Evolutionary conservation across 257 asterid genomes (phyloP).

Genomic region (Salvia miltiorrhiza): DNA sequence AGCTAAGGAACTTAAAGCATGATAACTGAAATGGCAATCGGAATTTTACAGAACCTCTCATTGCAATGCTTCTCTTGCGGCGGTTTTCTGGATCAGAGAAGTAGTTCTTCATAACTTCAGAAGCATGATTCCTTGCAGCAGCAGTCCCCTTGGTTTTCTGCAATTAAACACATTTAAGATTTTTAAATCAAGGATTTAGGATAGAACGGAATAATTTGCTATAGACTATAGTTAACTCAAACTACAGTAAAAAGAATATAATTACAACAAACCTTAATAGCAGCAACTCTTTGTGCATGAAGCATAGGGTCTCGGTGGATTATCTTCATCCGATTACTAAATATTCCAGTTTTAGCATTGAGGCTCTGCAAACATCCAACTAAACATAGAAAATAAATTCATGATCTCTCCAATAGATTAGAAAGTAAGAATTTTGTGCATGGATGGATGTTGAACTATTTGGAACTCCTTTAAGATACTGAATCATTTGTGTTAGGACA

Average conservation of each 20-base stretch:
- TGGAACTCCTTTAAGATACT: background rate
- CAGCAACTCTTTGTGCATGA: slow-evolving; percentile 89
- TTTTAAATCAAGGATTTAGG: background rate
- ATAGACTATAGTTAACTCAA: no score
- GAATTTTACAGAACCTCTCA: slow-evolving; percentile 54
- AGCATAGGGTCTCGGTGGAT: slow-evolving; percentile 81
- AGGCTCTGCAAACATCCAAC: slow-evolving; percentile 99
- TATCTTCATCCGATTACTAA: slow-evolving; percentile 88
- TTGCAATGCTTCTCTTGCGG: slow-evolving; percentile 77
- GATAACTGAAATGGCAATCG: background rate
- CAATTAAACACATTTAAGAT: background rate
- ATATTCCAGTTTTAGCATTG: slow-evolving; percentile 86
- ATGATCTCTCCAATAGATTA: slow-evolving; percentile 23
- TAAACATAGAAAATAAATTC: slow-evolving; percentile 61
- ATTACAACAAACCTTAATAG: slow-evolving; percentile 66
- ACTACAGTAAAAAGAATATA: no score
- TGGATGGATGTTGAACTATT: background rate
- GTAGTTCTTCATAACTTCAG: slow-evolving; percentile 79
- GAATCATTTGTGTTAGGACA: background rate
- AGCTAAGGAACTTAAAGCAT: background rate
- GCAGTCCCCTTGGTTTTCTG: slow-evolving; percentile 81
- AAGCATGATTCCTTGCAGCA: slow-evolving; percentile 80
- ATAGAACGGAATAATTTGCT: background rate
- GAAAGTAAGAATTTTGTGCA: slow-evolving; percentile 13
- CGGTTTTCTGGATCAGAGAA: slow-evolving; percentile 87